Evolutionary conservation across 2,329 filamentous ascomycete species (phyloP).

Genomic region (Plenodomus biglobosus): DNA sequence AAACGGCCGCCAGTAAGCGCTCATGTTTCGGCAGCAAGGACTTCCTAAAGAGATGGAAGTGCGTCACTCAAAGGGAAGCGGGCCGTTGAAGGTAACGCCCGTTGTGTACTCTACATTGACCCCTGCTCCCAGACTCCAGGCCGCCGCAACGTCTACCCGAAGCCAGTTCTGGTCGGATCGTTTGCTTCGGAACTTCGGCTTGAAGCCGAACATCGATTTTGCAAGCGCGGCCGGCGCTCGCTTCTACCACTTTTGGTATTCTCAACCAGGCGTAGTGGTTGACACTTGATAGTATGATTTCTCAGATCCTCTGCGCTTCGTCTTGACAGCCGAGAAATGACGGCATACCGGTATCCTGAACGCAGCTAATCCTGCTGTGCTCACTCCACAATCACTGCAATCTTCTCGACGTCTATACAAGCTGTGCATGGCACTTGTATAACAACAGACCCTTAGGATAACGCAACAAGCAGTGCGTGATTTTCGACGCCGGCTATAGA

Average conservation of each 20-base stretch:
- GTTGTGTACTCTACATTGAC: slow-evolving; percentile 13
- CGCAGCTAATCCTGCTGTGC: background rate
- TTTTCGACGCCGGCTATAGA: background rate
- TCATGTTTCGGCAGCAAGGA: background rate
- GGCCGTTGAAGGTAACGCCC: slow-evolving; percentile 12
- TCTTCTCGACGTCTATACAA: background rate
- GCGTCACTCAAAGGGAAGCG: slow-evolving; percentile 9
- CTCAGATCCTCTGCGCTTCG: background rate
- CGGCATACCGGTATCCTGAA: background rate
- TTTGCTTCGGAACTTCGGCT: background rate
- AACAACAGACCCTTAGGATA: background rate
- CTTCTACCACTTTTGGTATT: background rate
- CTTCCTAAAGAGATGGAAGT: slow-evolving; percentile 7
- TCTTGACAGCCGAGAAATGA: background rate
- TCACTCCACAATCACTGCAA: background rate
- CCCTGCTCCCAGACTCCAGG: slow-evolving; percentile 18
- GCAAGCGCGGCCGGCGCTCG: background rate
- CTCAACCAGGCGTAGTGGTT: background rate
- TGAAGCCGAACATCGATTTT: background rate
- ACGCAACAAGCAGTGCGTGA: background rate
- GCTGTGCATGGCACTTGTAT: background rate
- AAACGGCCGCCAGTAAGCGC: background rate
- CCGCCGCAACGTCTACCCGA: slow-evolving; percentile 12
- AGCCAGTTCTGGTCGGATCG: background rate
- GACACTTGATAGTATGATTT: background rate